Evolutionary conservation across 2,329 filamentous ascomycete genomes (phyloP).

Genomic region (Trichoderma sp.): DNA sequence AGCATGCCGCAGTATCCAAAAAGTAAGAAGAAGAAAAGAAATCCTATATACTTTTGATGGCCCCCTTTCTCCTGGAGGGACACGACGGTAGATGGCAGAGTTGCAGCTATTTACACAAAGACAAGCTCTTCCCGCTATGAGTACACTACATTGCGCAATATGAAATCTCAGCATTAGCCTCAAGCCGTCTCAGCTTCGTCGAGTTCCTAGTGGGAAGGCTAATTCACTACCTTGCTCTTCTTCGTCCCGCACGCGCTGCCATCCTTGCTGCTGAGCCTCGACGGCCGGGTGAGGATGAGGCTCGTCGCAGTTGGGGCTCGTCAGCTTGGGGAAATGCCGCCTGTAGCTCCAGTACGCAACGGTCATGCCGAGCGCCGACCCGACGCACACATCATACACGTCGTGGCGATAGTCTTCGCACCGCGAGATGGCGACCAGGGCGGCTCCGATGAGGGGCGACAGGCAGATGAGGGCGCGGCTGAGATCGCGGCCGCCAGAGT

Average conservation of each 20-base stretch:
- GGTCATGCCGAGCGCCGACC: constrained; percentile 59
- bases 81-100: not conserved
- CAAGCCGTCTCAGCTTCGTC: not conserved
- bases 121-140: not conserved
- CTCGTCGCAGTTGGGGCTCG: constrained; percentile 55
- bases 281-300: constrained; percentile 54
- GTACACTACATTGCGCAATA: not conserved
- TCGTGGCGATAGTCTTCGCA: constrained; percentile 73
- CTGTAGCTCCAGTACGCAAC: constrained; percentile 68
- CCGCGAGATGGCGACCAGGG: constrained; percentile 68
- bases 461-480: constrained; percentile 59
- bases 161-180: not conserved
- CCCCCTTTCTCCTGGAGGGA: not conserved
- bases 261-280: constrained; percentile 36
- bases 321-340: constrained; percentile 61
- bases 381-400: constrained; percentile 67
- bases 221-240: constrained; percentile 51
- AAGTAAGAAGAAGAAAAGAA: not conserved
- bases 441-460: constrained; percentile 60
- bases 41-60: not conserved
- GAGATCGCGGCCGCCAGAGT: constrained; percentile 51
- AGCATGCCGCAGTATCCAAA: not conserved
- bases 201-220: not conserved
- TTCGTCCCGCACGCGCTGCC: constrained; percentile 54
- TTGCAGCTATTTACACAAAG: not conserved